Percentiles rank a stretch among this genome's conserved stretches.
Conservation (phyloP, 2,329 filamentous ascomycete genomes). For the Colletotrichum sp. region DNA sequence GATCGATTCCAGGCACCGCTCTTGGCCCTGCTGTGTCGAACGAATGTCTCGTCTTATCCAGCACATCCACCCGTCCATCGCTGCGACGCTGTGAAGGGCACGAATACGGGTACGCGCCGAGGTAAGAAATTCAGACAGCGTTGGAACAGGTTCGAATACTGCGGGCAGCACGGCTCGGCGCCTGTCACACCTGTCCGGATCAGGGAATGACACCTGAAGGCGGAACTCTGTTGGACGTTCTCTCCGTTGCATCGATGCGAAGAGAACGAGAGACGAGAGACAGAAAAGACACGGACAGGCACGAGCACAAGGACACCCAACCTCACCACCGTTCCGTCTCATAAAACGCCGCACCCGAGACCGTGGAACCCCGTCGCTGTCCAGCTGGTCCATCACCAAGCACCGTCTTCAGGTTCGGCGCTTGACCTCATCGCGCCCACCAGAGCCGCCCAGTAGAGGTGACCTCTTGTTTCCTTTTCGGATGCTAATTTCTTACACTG, state of each 20-base stretch:
- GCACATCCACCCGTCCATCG: not conserved
- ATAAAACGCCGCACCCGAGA: slow-evolving; percentile 11
- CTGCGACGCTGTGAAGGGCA: not conserved
- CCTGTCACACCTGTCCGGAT: not conserved
- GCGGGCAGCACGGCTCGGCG: not conserved
- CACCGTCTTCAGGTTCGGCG: not conserved
- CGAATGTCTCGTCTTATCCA: not conserved
- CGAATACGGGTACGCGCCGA: not conserved
- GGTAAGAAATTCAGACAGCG: not conserved
- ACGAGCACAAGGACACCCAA: not conserved
- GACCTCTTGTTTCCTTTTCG: not conserved
- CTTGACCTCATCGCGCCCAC: slow-evolving; percentile 5
- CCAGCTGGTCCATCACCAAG: not conserved
- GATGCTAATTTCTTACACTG: not conserved
- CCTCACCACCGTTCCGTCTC: not conserved
- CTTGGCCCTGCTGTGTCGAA: slow-evolving; percentile 3
- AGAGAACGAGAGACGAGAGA: not conserved
- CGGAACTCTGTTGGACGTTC: not conserved
- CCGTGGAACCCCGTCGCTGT: not conserved
- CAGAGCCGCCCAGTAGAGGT: not conserved
- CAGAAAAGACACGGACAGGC: not conserved
- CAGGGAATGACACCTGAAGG: not conserved
- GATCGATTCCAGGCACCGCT: slow-evolving; percentile 18
- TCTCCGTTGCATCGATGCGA: not conserved
- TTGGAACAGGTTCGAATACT: not conserved